A percentile compares a stretch with the other conserved stretches of the same genome.
These are phyloP conservation scores for Phytopythium kandeliae DNA, from an alignment of 352 stramenopile species.

Conservation along the genomic window DNA sequence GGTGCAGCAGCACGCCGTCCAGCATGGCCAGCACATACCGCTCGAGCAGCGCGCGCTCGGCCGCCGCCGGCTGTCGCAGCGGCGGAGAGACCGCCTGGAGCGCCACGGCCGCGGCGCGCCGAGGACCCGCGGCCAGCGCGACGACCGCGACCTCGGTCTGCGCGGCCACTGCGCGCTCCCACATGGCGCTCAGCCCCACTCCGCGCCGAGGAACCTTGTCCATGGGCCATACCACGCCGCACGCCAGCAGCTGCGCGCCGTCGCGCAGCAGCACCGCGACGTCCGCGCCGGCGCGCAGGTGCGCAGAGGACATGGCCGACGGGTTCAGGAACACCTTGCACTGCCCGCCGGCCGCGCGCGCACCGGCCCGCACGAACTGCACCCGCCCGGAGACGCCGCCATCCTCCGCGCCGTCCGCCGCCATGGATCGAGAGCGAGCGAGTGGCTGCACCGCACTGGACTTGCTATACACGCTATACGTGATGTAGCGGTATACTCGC, in stretches of 20 bases:
- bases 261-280: constrained; percentile 23
- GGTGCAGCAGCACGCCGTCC: constrained; percentile 52
- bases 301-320: constrained; percentile 34
- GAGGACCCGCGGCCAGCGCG: constrained; percentile 4
- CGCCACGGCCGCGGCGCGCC: constrained; percentile 15
- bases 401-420: too few relatives aligned
- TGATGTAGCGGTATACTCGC: too few relatives aligned
- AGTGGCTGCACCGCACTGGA: too few relatives aligned
- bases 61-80: constrained; percentile 32
- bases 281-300: constrained; percentile 30
- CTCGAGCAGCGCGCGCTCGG: constrained; percentile 43
- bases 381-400: constrained; percentile 26
- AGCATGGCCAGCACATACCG: constrained; percentile 64
- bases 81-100: constrained; percentile 32
- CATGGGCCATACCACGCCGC: constrained; percentile 15
- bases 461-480: too few relatives aligned
- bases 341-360: constrained; percentile 44
- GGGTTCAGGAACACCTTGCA: constrained; percentile 70
- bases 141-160: constrained; percentile 24
- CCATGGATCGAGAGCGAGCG: too few relatives aligned
- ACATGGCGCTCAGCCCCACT: constrained; percentile 68
- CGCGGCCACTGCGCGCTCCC: constrained; percentile 38
- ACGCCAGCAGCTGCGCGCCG: constrained; percentile 1
- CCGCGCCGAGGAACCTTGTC: constrained; percentile 61
- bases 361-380: constrained; percentile 55